phyloP scores from a whole-genome alignment of 768 basidiomycete genomes.

The Cystobasidium tubakii region DNA sequence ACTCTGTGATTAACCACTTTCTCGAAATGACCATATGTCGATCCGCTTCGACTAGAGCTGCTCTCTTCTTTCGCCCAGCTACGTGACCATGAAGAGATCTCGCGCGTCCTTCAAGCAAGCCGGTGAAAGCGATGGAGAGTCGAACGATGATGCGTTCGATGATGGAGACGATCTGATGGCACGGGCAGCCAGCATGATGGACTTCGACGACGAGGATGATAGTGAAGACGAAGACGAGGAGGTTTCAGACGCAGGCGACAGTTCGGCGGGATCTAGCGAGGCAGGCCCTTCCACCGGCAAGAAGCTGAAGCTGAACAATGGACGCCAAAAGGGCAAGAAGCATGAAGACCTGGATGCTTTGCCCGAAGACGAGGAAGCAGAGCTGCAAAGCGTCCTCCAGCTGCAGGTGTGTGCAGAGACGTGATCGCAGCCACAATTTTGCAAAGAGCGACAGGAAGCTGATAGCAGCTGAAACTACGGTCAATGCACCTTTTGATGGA shows the following conservation, averaged over 20 bases:
- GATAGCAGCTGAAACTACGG: not conserved
- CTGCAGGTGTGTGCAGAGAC: not conserved
- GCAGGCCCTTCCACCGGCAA: not conserved
- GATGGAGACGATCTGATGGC: conserved; percentile 42
- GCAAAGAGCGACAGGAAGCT: not conserved
- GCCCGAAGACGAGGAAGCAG: conserved; percentile 1
- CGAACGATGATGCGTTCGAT: conserved; percentile 41
- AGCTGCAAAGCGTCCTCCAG: conserved; percentile 34
- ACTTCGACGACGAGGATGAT: conserved; percentile 17
- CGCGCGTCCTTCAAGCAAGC: not conserved
- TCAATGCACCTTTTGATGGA: not conserved
- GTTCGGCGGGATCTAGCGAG: conserved; percentile 10
- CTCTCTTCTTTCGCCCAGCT: not conserved
- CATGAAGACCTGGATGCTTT: conserved; percentile 40
- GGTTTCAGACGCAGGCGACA: conserved; percentile 39
- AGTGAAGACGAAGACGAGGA: conserved; percentile 39
- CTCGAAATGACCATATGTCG: too few relatives aligned
- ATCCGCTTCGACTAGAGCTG: too few relatives aligned
- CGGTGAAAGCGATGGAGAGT: not conserved
- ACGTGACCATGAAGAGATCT: not conserved
- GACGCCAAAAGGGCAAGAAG: conserved; percentile 39
- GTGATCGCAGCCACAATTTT: conserved; percentile 33
- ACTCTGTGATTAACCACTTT: too few relatives aligned
- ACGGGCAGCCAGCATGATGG: conserved; percentile 36
- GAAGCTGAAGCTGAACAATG: conserved; percentile 32